phyloP scores from a whole-genome alignment of 495 filamentous ascomycete genomes.

The Tuber indicum region DNA sequence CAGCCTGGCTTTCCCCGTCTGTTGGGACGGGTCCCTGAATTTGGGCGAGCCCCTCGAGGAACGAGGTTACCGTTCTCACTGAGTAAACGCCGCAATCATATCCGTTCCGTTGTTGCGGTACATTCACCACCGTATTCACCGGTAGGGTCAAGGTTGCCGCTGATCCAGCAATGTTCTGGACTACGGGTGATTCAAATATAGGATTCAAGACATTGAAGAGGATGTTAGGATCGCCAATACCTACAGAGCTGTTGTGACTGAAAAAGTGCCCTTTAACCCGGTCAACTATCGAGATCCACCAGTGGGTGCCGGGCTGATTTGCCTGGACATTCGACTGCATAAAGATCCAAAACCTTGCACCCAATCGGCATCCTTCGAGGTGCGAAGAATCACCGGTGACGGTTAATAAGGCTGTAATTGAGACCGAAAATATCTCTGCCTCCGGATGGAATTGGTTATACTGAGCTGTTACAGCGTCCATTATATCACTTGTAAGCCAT shows the following conservation, averaged over 20 bases:
- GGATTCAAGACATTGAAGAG: background rate
- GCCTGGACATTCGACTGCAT: slow-evolving; percentile 1
- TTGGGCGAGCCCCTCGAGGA: background rate
- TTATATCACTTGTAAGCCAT: slow-evolving; percentile 1
- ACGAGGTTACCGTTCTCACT: slow-evolving; percentile 3
- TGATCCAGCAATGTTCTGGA: background rate
- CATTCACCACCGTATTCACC: background rate
- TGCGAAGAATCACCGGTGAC: background rate
- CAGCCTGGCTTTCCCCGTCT: background rate
- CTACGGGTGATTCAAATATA: background rate
- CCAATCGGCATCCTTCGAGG: background rate
- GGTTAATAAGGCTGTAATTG: background rate
- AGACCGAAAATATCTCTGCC: background rate
- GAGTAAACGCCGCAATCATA: slow-evolving; percentile 18
- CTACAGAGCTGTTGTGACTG: background rate
- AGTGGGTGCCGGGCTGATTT: background rate
- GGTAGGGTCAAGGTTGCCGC: background rate
- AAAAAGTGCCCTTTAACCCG: slow-evolving; percentile 3
- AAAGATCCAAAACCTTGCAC: slow-evolving; percentile 17
- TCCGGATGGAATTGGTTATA: background rate
- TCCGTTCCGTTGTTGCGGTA: slow-evolving; percentile 4
- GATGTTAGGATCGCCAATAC: background rate
- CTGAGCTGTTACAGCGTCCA: background rate
- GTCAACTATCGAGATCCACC: slow-evolving; percentile 4
- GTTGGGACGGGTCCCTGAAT: background rate